Percentiles rank a stretch among this genome's conserved stretches.
Conservation (phyloP, 176 grass and related monocot genomes). For the Carex pumila region DNA sequence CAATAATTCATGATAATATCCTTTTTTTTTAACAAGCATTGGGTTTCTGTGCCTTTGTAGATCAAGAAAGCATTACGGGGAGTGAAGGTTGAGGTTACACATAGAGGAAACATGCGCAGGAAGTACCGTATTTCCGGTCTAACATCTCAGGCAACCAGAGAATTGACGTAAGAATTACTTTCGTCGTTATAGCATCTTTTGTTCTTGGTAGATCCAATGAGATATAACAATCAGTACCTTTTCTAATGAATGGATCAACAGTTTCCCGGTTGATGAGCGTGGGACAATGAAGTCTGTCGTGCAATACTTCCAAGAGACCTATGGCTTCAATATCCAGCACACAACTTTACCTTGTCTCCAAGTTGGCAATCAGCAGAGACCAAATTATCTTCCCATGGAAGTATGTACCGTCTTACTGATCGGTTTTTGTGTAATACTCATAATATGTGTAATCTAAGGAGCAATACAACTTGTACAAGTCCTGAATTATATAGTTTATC, state of each 20-base stretch:
- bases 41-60: constrained; percentile 25
- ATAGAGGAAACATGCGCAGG: constrained; percentile 87
- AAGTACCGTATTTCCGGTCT: constrained; percentile 92
- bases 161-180: constrained; percentile 53
- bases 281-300: constrained; percentile 95
- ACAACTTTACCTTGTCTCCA: constrained; percentile 87
- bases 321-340: constrained; percentile 84
- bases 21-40: constrained; percentile 13
- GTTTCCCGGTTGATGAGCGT: constrained; percentile 75
- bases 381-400: constrained; percentile 92
- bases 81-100: constrained; percentile 91
- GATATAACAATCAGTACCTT: not conserved
- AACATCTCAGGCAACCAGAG: constrained; percentile 85
- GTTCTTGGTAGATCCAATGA: constrained; percentile 2
- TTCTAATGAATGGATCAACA: constrained; percentile 8
- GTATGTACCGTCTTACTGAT: constrained; percentile 19
- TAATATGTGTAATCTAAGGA: not conserved
- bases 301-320: constrained; percentile 83
- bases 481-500: not conserved
- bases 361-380: constrained; percentile 92
- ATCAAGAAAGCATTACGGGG: constrained; percentile 85
- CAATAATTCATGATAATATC: not conserved
- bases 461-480: not conserved
- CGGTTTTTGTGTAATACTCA: not conserved
- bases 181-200: not conserved